phyloP scores from a whole-genome alignment of 805 yeast species.

The Sugiyamaella boreocaroliniensis region DNA sequence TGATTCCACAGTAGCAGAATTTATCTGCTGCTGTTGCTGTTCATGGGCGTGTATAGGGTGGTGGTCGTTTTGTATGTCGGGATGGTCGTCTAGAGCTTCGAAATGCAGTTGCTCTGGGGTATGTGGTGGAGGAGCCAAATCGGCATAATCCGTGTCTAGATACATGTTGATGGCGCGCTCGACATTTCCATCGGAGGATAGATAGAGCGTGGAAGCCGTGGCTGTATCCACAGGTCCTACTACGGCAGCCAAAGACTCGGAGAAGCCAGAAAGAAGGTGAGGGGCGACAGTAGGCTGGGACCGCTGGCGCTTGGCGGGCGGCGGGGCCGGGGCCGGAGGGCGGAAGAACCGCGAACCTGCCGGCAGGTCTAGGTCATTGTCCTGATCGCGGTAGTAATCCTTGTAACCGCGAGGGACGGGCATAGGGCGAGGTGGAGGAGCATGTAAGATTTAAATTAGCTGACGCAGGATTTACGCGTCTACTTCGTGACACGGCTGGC shows the following conservation, averaged over 20 bases:
- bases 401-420: background rate
- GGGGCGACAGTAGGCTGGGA: background rate
- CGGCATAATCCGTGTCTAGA: slow-evolving; percentile 16
- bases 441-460: no score
- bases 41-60: no score
- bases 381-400: slow-evolving; percentile 1
- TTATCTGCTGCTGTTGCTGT: no score
- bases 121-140: no score
- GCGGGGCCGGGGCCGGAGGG: background rate
- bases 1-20: no score
- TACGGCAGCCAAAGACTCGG: background rate
- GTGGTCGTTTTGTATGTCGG: no score
- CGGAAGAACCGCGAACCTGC: slow-evolving; percentile 1
- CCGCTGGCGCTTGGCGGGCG: background rate
- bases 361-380: slow-evolving; percentile 3
- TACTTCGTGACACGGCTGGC: background rate
- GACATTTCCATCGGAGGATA: slow-evolving; percentile 18
- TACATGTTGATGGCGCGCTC: slow-evolving; percentile 25
- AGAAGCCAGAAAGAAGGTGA: background rate
- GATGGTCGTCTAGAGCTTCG: no score
- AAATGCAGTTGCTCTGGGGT: no score
- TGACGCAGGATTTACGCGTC: background rate
- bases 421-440: background rate
- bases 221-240: background rate
- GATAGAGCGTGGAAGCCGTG: background rate